Conservation (phyloP, 306 rosid genomes). For the Cucurbita pepo region DNA sequence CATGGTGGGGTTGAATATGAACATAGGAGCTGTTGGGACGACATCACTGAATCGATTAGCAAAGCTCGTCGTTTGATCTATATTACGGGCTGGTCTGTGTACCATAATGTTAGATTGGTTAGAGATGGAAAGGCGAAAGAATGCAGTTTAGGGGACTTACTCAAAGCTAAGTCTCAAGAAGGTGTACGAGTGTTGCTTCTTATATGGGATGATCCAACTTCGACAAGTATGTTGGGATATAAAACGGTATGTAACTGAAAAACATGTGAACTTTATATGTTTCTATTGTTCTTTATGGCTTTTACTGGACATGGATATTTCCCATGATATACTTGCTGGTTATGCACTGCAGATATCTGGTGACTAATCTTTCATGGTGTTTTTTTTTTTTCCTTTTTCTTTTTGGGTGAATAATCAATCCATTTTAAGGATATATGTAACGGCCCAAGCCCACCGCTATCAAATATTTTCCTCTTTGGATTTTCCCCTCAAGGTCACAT, state of each 20-base stretch:
- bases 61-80: constrained; percentile 56
- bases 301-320: background rate
- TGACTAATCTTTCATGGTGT: background rate
- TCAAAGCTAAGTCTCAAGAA: constrained; percentile 68
- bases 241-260: constrained; percentile 35
- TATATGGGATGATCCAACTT: constrained; percentile 92
- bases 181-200: constrained; percentile 83
- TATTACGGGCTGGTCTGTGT: constrained; percentile 85
- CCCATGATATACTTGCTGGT: background rate
- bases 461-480: no score
- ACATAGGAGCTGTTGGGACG: constrained; percentile 57
- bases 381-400: background rate
- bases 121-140: constrained; percentile 24
- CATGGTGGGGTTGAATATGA: constrained; percentile 26
- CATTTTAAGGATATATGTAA: no score
- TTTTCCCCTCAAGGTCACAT: no score
- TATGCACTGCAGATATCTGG: background rate
- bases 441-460: no score
- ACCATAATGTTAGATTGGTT: constrained; percentile 48
- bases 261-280: background rate
- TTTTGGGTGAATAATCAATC: no score
- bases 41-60: constrained; percentile 55
- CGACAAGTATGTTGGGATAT: constrained; percentile 46
- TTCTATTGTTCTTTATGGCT: background rate
- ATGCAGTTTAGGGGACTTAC: constrained; percentile 55